Base-by-base conservation (phyloP, 176 grass and related monocot species). In the Triticum timopheevii region DNA sequence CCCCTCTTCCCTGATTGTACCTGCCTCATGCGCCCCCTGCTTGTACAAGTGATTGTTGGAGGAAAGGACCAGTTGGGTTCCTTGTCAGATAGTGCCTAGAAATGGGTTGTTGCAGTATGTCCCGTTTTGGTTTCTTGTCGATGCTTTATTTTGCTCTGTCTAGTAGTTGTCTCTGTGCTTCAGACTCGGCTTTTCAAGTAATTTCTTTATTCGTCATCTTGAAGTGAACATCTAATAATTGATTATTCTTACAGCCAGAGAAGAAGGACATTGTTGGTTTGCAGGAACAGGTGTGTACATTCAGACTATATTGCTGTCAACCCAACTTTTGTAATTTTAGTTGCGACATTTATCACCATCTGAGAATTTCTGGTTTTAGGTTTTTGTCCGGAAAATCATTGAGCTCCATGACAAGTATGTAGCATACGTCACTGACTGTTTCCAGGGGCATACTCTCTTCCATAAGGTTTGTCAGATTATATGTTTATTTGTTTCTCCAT, bases 401-500 rank as follows among this genome's bases (percentile, higher is more conserved):
- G 93, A 98, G 70, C 90, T 98, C 38, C 96, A 95, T 84, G 96
- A 95, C 58, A 98, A 98, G 86, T 98, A 95, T 80, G 78, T 92
- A 86, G 88, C 91, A 66, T 98, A 98, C 72, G 93, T 98, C 24
- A 87, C 82, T 38, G 88, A 98, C 13, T 98, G 96, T 88, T 98
- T 98, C 82, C 96, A 95, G 78, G 91, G 91, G 61, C 96, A 98
- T 71, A 90, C 91, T 15, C 92, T 98, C 28, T 98, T 98, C 50
- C 96, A 95, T 66, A 98, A 98, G 96, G 96, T 98, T 78, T 84
- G 47, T n/a, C 27, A 54, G 33, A 68, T 82, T 61, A 74, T 81
- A 54, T 65, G 15, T 66, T 86, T 49, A 71, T 82, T 20, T 75
- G 9, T 68, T 76, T 83, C 62, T 66, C 49, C 28, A 8, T 25